Base-by-base conservation (phyloP, 1,139 yeast genomes). In the Pichia sp. region DNA sequence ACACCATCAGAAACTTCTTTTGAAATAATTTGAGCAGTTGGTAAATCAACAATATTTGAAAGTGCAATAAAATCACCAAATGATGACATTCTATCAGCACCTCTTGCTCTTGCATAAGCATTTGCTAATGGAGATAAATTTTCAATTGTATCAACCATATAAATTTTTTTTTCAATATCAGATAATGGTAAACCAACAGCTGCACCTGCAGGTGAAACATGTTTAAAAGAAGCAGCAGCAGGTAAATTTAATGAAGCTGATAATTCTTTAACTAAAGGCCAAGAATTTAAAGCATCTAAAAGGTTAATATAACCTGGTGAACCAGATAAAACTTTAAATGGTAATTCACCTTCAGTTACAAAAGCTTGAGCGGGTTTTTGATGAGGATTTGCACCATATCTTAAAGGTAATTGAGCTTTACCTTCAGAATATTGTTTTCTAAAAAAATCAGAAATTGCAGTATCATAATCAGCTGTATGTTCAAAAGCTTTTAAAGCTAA, bases 61-160 rank as follows among this genome's bases (percentile, higher is more conserved):
- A 92, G 77, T 48, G 98, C 98, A 65, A 92, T 92, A 78, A 90
- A 92, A 72, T 92, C 98, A 66, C 98, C 98, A 66, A 92, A 92
- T 18, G 96, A 87, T 11, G 97, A 89, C 98, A 92, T 92, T 78
- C 98, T 85, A 73, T 92, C 98, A 58, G 98, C 98, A 69, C 98
- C 98, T 72, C 98, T 86, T 49, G 98, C 98, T 72, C 98, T 86
- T 41, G 98, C 98, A 65, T 92, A 92, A 52, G 98, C 98, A 65
- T 86, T 86, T 56, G 98, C 98, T 66, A 92, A 77, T 52, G 97
- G 97, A 34, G 97, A 87, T 67, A 92, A 76, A 76, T 89, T 86
- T 71, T 88, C 96, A 64, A 92, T 88, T 68, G 88, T 97, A 62
- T 82, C 82, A 56, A 92, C 98, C 68, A 92, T 92, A 76, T 92